Percentiles rank a stretch among this genome's conserved stretches.
Evolutionary conservation across 257 asterid genomes (phyloP).

Genomic region (Apocynum venetum): DNA sequence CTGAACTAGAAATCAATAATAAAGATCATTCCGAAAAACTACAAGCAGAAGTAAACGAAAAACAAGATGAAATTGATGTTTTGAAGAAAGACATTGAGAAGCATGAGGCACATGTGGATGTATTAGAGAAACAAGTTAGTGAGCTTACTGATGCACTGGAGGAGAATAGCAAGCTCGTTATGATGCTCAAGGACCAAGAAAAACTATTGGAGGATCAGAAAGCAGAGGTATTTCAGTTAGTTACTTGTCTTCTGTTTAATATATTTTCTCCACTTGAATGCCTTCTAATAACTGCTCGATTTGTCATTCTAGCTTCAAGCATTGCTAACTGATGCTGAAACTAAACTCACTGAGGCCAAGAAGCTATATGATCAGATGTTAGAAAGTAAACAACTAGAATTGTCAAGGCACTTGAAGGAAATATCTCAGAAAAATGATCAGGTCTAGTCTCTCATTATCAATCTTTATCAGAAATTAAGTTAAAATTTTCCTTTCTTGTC

Average conservation of each 20-base stretch:
- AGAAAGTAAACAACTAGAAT: slow-evolving; percentile 81
- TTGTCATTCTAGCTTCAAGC: slow-evolving; percentile 50
- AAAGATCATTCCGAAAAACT: slow-evolving; percentile 53
- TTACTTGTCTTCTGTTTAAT: slow-evolving; percentile 13
- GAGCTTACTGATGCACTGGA: slow-evolving; percentile 53
- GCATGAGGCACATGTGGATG: slow-evolving; percentile 41
- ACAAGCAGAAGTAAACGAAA: slow-evolving; percentile 51
- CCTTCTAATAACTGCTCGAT: slow-evolving; percentile 18
- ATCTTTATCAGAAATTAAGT: neutral
- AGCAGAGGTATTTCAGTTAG: slow-evolving; percentile 50
- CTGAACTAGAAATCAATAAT: slow-evolving; percentile 62
- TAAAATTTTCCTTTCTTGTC: slow-evolving; percentile 4
- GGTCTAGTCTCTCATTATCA: slow-evolving; percentile 37
- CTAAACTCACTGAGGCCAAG: slow-evolving; percentile 77
- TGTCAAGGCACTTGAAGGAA: slow-evolving; percentile 94
- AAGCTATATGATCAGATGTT: slow-evolving; percentile 81
- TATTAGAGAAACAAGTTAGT: slow-evolving; percentile 55
- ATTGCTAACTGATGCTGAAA: slow-evolving; percentile 63
- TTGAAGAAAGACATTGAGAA: slow-evolving; percentile 54
- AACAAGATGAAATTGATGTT: slow-evolving; percentile 56
- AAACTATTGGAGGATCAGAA: slow-evolving; percentile 64
- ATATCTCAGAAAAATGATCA: slow-evolving; percentile 92
- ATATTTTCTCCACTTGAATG: slow-evolving; percentile 19
- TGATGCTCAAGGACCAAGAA: slow-evolving; percentile 56
- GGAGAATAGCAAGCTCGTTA: slow-evolving; percentile 59